Base-by-base conservation (phyloP, 1,284 basidiomycete genomes). In the Salmacisia buchloeana region DNA sequence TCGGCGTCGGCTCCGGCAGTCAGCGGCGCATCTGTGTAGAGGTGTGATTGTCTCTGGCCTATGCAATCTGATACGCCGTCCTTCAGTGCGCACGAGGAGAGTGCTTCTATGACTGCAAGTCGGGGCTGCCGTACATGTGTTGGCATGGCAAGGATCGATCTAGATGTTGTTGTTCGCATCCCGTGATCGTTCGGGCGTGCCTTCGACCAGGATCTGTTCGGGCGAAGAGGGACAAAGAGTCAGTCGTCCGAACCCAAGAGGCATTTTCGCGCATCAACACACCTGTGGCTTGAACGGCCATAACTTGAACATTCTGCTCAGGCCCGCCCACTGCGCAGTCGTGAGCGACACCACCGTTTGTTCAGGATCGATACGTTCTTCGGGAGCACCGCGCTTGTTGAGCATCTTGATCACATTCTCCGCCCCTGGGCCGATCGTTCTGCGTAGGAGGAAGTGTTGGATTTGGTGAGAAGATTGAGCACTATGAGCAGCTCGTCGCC, bases 211-310 rank as follows among this genome's bases (percentile, higher is more conserved):
- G n/a, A 38, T 38, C 36, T 38, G 36, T n/a, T n/a, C n/a, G n/a
- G n/a, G n/a, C n/a, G n/a, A n/a, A n/a, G n/a, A n/a, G n/a, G n/a
- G n/a, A n/a, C n/a, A n/a, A n/a, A n/a, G n/a, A n/a, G n/a, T n/a
- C n/a, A n/a, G n/a, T n/a, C n/a, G n/a, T n/a, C n/a, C n/a, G n/a
- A n/a, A n/a, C n/a, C n/a, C n/a, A n/a, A n/a, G n/a, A n/a, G n/a
- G n/a, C n/a, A n/a, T n/a, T n/a, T n/a, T n/a, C n/a, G n/a, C n/a
- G 25, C 2, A 27, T 5, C 23, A 54, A 54, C 49, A 33, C 49
- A 58, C 36, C 12, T 60, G 41, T 2, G 77, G 77, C 6, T 75
- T 64, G 69, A 79, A 79, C 2, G 77, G 77, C 77, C 77, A 79
- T 54, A 67, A 66, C 21, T 79, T 73, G 68, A 78, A 79, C 60